Conservation (phyloP, 805 yeast genomes). For the Lachancea sp. region DNA sequence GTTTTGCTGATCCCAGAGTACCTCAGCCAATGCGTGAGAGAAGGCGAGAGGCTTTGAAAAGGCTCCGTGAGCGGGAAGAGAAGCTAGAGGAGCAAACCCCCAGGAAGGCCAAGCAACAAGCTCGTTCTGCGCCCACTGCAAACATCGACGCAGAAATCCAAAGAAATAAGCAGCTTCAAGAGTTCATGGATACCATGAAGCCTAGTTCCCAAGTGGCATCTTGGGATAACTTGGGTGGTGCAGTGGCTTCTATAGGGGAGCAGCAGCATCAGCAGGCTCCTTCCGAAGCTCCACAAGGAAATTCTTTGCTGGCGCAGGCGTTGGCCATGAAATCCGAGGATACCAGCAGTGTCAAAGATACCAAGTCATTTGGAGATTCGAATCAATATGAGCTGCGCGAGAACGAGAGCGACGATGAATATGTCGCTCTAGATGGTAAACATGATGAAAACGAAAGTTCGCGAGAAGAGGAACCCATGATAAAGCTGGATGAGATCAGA, state of each 20-base stretch:
- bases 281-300: conserved; percentile 32
- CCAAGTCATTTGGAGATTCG: conserved; percentile 14
- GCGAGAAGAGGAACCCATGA: conserved; percentile 42
- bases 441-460: conserved; percentile 20
- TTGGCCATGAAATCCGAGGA: conserved; percentile 33
- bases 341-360: neutral
- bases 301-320: conserved; percentile 37
- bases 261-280: neutral
- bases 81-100: conserved; percentile 37
- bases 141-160: conserved; percentile 55
- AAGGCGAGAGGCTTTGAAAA: conserved; percentile 43
- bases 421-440: conserved; percentile 30
- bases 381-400: conserved; percentile 28
- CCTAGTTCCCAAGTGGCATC: conserved; percentile 64
- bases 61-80: conserved; percentile 45
- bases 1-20: conserved; percentile 76
- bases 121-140: conserved; percentile 32
- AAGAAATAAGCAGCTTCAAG: conserved; percentile 61
- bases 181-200: conserved; percentile 77
- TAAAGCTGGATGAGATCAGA: conserved; percentile 35
- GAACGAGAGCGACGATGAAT: conserved; percentile 42
- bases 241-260: conserved; percentile 3
- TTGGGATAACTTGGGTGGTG: conserved; percentile 47
- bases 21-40: conserved; percentile 58
- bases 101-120: conserved; percentile 30